A percentile compares a stretch with the other conserved stretches of the same genome.
These are phyloP conservation scores for Xylaria grammica DNA, from an alignment of 495 filamentous ascomycete genomes.

Conservation along the genomic window DNA sequence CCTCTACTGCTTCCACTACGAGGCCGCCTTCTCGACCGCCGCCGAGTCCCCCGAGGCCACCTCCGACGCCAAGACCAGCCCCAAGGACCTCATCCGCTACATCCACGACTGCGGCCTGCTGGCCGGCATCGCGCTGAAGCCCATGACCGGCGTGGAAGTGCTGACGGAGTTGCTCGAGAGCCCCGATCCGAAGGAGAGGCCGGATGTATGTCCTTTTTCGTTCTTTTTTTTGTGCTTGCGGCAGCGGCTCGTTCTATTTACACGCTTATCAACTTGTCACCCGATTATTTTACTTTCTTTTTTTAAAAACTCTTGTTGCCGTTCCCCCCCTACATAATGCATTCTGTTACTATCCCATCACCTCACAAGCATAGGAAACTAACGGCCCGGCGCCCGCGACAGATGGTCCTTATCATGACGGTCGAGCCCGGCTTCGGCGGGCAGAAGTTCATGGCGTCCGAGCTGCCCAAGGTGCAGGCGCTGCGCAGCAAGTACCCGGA, in stretches of 20 bases:
- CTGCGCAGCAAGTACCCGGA: conserved; percentile 85
- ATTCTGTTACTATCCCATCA: no score
- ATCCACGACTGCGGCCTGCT: conserved; percentile 89
- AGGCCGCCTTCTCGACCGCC: conserved; percentile 89
- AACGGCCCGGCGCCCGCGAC: not conserved
- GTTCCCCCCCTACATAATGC: no score
- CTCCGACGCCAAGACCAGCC: conserved; percentile 71
- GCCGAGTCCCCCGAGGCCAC: conserved; percentile 76
- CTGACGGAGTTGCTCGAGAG: conserved; percentile 86
- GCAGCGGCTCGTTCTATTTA: no score
- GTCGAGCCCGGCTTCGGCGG: conserved; percentile 97
- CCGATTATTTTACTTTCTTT: no score
- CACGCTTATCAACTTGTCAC: no score
- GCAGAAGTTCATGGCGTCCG: conserved; percentile 96
- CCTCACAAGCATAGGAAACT: no score
- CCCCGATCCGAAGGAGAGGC: conserved; percentile 71
- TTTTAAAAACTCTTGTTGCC: no score
- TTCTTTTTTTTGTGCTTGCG: not conserved
- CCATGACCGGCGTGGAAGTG: conserved; percentile 85
- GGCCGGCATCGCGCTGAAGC: conserved; percentile 95
- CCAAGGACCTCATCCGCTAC: conserved; percentile 82
- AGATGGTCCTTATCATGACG: conserved; percentile 99
- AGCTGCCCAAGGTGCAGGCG: conserved; percentile 89
- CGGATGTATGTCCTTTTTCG: conserved; percentile 72
- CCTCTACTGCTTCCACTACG: conserved; percentile 99